Evolutionary conservation across 768 basidiomycete species (phyloP).

Genomic region (Hygrophorus pudorinus): DNA sequence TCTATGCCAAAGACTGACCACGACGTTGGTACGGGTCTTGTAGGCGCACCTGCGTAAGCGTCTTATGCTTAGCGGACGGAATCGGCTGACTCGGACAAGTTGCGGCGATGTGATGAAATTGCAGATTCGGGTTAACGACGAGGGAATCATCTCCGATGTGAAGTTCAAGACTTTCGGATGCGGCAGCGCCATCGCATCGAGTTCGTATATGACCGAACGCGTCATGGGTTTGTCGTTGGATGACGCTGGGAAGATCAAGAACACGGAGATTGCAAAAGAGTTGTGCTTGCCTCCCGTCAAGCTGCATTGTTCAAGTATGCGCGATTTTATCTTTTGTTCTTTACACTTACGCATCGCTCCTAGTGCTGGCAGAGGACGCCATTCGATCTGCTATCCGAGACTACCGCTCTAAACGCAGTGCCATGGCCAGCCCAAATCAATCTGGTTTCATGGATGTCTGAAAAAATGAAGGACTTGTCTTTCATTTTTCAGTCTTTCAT

Average conservation of each 20-base stretch:
- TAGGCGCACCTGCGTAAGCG: conserved; percentile 91
- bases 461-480: conserved; percentile 36
- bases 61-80: not conserved
- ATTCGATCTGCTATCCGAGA: conserved; percentile 97
- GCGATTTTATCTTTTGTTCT: conserved; percentile 2
- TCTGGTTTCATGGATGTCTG: conserved; percentile 64
- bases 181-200: conserved; percentile 95
- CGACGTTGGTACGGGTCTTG: conserved; percentile 95
- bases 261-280: conserved; percentile 99
- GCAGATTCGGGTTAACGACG: conserved; percentile 93
- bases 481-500: conserved; percentile 9
- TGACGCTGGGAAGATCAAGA: conserved; percentile 93
- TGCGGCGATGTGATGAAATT: conserved; percentile 99
- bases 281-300: conserved; percentile 93
- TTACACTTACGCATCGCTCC: conserved; percentile 10
- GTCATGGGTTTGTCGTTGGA: conserved; percentile 92
- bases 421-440: conserved; percentile 38
- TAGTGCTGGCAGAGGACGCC: conserved; percentile 96
- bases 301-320: conserved; percentile 85
- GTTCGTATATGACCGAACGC: conserved; percentile 97
- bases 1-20: conserved; percentile 86
- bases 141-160: conserved; percentile 93
- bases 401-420: conserved; percentile 77
- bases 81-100: conserved; percentile 26
- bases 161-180: conserved; percentile 99